Percentiles rank a stretch among this genome's conserved stretches.
phyloP scores from a whole-genome alignment of 345 rosid genomes.

The Rhodomyrtus tomentosa region DNA sequence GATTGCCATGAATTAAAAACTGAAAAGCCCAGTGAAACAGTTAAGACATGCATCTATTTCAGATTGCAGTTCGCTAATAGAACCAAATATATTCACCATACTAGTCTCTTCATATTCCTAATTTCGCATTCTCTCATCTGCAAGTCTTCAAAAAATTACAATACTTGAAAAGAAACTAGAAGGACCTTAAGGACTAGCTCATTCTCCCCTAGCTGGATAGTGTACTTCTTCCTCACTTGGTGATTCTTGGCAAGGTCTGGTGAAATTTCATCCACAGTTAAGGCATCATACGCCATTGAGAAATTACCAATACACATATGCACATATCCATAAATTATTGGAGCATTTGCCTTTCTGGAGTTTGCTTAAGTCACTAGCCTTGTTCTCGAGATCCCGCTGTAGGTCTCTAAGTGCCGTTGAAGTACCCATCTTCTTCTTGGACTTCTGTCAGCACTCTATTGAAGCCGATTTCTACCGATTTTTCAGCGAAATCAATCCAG shows the following conservation, averaged over 20 bases:
- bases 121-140: neutral
- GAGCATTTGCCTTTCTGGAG: constrained; percentile 57
- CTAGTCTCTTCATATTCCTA: neutral
- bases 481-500: neutral
- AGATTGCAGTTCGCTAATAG: neutral
- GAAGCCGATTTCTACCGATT: neutral
- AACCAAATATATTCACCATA: neutral
- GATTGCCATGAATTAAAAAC: neutral
- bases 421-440: constrained; percentile 41
- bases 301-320: neutral
- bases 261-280: neutral
- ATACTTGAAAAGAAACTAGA: neutral
- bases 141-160: neutral
- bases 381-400: constrained; percentile 75
- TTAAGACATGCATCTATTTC: neutral
- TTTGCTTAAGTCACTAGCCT: constrained; percentile 72
- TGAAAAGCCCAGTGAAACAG: neutral
- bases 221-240: constrained; percentile 89
- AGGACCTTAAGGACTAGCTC: constrained; percentile 88
- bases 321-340: neutral
- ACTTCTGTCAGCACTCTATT: neutral
- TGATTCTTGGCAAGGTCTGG: constrained; percentile 82
- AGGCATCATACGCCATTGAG: neutral
- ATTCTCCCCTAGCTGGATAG: constrained; percentile 91
- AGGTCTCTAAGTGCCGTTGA: constrained; percentile 57